A percentile compares a stretch with the other conserved stretches of the same genome.
Conservation (phyloP, 805 yeast genomes). For the Ogataea allantospora region DNA sequence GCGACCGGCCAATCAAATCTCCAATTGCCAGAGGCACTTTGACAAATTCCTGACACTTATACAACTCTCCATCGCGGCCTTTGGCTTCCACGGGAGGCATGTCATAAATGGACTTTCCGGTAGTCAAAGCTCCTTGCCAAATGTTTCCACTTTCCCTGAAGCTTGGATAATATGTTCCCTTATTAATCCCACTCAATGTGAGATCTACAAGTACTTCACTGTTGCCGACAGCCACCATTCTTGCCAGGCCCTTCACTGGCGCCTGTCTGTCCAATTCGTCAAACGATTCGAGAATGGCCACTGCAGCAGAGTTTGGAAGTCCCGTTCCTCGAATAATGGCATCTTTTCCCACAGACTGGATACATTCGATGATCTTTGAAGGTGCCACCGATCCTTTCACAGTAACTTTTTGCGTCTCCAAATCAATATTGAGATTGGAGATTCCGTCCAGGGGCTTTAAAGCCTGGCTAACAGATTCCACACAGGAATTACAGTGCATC, state of each 20-base stretch:
- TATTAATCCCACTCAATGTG: constrained; percentile 67
- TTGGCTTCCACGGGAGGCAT: constrained; percentile 41
- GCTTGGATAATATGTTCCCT: constrained; percentile 68
- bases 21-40: constrained; percentile 46
- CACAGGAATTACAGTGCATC: constrained; percentile 74
- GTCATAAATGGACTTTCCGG: constrained; percentile 52
- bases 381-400: constrained; percentile 76
- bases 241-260: constrained; percentile 83
- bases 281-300: constrained; percentile 79
- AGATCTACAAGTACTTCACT: constrained; percentile 66
- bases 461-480: constrained; percentile 54
- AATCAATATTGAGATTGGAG: constrained; percentile 51
- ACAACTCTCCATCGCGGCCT: constrained; percentile 32
- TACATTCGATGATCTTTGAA: constrained; percentile 61
- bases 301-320: constrained; percentile 83
- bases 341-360: constrained; percentile 77
- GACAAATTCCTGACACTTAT: constrained; percentile 46
- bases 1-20: constrained; percentile 70
- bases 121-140: constrained; percentile 65
- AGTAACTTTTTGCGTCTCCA: constrained; percentile 58
- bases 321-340: constrained; percentile 94
- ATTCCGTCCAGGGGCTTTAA: constrained; percentile 53
- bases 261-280: constrained; percentile 42
- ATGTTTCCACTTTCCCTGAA: constrained; percentile 74
- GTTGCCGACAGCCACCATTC: constrained; percentile 67